These are phyloP conservation scores for Voacanga thouarsii DNA, from an alignment of 257 asterid species.

Conservation along the genomic window DNA sequence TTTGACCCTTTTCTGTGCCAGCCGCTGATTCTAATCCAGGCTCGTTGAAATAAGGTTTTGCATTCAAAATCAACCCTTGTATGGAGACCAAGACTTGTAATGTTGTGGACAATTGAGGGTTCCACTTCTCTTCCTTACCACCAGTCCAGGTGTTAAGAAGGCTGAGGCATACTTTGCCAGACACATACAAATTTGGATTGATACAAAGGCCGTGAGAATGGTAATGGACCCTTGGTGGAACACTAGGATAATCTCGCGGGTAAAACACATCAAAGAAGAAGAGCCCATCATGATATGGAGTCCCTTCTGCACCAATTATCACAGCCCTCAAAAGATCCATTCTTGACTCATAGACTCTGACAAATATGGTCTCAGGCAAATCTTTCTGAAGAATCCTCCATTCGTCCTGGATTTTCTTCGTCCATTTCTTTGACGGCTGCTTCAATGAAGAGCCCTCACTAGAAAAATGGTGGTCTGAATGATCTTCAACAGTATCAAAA, in stretches of 20 bases:
- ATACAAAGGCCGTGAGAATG: slow-evolving; percentile 32
- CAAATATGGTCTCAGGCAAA: slow-evolving; percentile 36
- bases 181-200: slow-evolving; percentile 32
- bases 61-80: slow-evolving; percentile 35
- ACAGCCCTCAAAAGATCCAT: slow-evolving; percentile 40
- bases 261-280: slow-evolving; percentile 35
- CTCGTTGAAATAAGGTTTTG: slow-evolving; percentile 36
- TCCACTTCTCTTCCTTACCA: slow-evolving; percentile 26
- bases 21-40: slow-evolving; percentile 26
- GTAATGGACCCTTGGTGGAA: slow-evolving; percentile 32
- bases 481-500: slow-evolving; percentile 30
- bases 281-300: slow-evolving; percentile 40
- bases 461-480: slow-evolving; percentile 22
- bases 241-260: slow-evolving; percentile 28
- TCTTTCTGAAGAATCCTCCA: slow-evolving; percentile 35
- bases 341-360: slow-evolving; percentile 34
- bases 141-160: slow-evolving; percentile 39
- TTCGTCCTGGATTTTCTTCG: slow-evolving; percentile 27
- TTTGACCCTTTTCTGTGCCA: slow-evolving; percentile 8
- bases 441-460: not conserved
- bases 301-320: slow-evolving; percentile 34
- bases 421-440: slow-evolving; percentile 25
- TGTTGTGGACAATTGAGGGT: slow-evolving; percentile 26
- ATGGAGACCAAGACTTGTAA: slow-evolving; percentile 37
- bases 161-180: slow-evolving; percentile 38